phyloP scores from a whole-genome alignment of 305 asterid genomes.

The Ajuga reptans region DNA sequence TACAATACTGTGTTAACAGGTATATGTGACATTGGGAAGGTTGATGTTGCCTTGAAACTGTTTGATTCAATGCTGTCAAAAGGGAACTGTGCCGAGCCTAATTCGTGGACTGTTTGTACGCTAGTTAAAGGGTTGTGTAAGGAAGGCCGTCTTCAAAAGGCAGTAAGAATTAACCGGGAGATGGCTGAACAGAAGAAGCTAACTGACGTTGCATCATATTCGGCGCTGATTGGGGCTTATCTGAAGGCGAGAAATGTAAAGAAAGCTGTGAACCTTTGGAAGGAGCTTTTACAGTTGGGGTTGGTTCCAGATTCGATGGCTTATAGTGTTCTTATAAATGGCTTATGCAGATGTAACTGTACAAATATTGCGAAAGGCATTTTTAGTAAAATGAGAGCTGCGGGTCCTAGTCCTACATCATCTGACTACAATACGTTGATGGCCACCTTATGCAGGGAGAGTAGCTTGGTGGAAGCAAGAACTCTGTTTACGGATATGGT shows the following conservation, averaged over 20 bases:
- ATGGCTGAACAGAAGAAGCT: slow-evolving; percentile 32
- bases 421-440: slow-evolving; percentile 48
- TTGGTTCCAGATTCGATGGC: slow-evolving; percentile 37
- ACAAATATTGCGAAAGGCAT: slow-evolving; percentile 60
- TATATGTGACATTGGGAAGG: slow-evolving; percentile 42
- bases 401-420: slow-evolving; percentile 36
- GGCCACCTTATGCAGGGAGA: slow-evolving; percentile 49
- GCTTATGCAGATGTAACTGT: slow-evolving; percentile 42
- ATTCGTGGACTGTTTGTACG: slow-evolving; percentile 37
- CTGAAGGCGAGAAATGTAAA: slow-evolving; percentile 37
- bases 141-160: slow-evolving; percentile 41
- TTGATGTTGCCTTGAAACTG: slow-evolving; percentile 40
- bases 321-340: slow-evolving; percentile 38
- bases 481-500: slow-evolving; percentile 45
- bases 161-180: slow-evolving; percentile 37
- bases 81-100: slow-evolving; percentile 30
- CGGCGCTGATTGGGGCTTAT: slow-evolving; percentile 46
- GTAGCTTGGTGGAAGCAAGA: slow-evolving; percentile 56
- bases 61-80: slow-evolving; percentile 39
- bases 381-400: slow-evolving; percentile 37
- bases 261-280: slow-evolving; percentile 47
- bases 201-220: slow-evolving; percentile 31
- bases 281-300: slow-evolving; percentile 34
- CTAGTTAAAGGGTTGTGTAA: slow-evolving; percentile 55
- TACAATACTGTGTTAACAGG: slow-evolving; percentile 43